phyloP scores from a whole-genome alignment of 2,329 filamentous ascomycete species.

The Hymenoscyphus salicellus region DNA sequence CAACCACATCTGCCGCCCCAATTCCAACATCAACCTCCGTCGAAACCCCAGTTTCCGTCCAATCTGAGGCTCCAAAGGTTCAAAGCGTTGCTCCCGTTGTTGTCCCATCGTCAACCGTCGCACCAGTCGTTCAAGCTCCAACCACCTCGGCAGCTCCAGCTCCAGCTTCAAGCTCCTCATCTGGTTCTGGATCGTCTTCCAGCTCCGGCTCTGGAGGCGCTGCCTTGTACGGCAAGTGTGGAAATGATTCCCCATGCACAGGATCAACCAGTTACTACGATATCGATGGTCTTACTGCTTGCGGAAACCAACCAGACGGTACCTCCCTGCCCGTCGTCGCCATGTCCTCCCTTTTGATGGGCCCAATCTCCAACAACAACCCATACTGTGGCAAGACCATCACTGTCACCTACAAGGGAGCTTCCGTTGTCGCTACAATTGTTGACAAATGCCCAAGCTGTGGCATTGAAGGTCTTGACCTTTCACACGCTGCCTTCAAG shows the following conservation, averaged over 20 bases:
- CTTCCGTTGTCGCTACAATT: constrained; percentile 56
- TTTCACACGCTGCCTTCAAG: constrained; percentile 55
- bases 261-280: constrained; percentile 76
- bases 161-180: constrained; percentile 23
- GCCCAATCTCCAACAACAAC: constrained; percentile 58
- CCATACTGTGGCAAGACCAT: constrained; percentile 68
- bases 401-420: constrained; percentile 65
- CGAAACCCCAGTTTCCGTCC: background rate
- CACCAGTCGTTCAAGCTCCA: background rate
- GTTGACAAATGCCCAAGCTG: constrained; percentile 78
- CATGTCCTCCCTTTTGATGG: constrained; percentile 62
- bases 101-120: background rate
- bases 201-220: constrained; percentile 23
- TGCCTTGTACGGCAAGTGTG: constrained; percentile 29
- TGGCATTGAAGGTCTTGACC: constrained; percentile 53
- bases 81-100: background rate
- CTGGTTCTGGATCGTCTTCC: constrained; percentile 23
- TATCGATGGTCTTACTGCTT: constrained; percentile 5
- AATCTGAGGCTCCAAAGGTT: background rate
- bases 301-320: constrained; percentile 6
- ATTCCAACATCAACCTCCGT: background rate
- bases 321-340: constrained; percentile 62
- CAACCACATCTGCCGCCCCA: background rate
- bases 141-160: constrained; percentile 20
- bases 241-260: constrained; percentile 39